A percentile compares a stretch with the other conserved stretches of the same genome.
phyloP scores from a whole-genome alignment of 495 filamentous ascomycete species.

The Daldinia loculata region DNA sequence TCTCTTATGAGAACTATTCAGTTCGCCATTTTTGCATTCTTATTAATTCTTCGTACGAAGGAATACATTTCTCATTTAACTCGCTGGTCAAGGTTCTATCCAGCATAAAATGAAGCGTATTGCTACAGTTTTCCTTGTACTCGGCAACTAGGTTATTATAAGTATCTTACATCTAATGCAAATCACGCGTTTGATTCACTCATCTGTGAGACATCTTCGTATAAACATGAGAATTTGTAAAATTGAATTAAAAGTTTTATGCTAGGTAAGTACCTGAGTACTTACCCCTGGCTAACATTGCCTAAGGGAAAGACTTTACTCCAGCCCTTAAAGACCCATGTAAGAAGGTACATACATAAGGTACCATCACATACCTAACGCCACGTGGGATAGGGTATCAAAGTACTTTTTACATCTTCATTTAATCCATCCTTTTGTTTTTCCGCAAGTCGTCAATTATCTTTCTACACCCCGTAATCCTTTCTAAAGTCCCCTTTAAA shows the following conservation, averaged over 20 bases:
- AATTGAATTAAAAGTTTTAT: no score
- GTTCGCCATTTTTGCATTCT: neutral
- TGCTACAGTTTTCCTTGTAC: neutral
- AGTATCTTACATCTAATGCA: neutral
- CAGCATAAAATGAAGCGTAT: neutral
- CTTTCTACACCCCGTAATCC: neutral
- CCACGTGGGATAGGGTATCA: slow-evolving; percentile 30
- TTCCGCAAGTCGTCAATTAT: neutral
- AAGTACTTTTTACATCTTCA: neutral
- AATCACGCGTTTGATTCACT: neutral
- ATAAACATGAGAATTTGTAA: neutral
- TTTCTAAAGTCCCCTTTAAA: neutral
- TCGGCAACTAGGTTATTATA: neutral
- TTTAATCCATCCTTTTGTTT: neutral
- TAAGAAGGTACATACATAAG: neutral
- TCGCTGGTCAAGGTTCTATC: neutral
- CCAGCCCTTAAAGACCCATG: neutral
- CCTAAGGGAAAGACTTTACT: slow-evolving; percentile 20
- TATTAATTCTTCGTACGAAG: neutral
- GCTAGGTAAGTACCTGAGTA: neutral
- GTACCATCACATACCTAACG: neutral
- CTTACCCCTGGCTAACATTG: slow-evolving; percentile 1
- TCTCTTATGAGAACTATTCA: neutral
- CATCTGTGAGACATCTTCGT: neutral
- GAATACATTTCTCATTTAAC: neutral